Evolutionary conservation across 768 basidiomycete species (phyloP).

Genomic region (Coprinopsis marcescibilis): DNA sequence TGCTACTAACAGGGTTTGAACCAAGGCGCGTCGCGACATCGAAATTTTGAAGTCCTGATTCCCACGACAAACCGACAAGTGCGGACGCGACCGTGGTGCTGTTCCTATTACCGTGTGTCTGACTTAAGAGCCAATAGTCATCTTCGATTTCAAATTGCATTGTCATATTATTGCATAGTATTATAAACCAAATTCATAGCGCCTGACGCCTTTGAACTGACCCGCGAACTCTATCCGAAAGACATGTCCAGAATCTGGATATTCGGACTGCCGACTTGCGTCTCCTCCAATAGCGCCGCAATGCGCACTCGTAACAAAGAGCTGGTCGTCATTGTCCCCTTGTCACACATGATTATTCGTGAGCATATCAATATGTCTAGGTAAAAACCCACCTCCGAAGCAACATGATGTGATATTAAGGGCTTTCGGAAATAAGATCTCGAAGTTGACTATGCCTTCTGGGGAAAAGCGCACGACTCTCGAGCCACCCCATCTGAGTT

Average conservation of each 20-base stretch:
- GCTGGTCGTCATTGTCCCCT: constrained; percentile 57
- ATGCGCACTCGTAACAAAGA: constrained; percentile 60
- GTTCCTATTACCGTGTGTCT: too few relatives aligned
- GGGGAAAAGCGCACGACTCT: constrained; percentile 48
- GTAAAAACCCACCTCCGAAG: constrained; percentile 49
- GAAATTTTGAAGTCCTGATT: constrained; percentile 5
- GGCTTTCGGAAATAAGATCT: constrained; percentile 56
- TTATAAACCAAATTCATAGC: constrained; percentile 30
- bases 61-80: too few relatives aligned
- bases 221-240: constrained; percentile 48
- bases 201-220: constrained; percentile 32
- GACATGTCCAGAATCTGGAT: constrained; percentile 50
- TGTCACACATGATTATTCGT: constrained; percentile 4
- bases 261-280: constrained; percentile 37
- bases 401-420: constrained; percentile 62
- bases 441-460: constrained; percentile 49
- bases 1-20: not conserved
- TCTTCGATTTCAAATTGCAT: too few relatives aligned
- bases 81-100: too few relatives aligned
- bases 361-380: not conserved
- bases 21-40: not conserved
- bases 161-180: too few relatives aligned
- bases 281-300: constrained; percentile 57
- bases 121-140: not conserved
- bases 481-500: constrained; percentile 57